Base-by-base conservation (phyloP, 2,329 filamentous ascomycete genomes). In the Talaromyces sp. region DNA sequence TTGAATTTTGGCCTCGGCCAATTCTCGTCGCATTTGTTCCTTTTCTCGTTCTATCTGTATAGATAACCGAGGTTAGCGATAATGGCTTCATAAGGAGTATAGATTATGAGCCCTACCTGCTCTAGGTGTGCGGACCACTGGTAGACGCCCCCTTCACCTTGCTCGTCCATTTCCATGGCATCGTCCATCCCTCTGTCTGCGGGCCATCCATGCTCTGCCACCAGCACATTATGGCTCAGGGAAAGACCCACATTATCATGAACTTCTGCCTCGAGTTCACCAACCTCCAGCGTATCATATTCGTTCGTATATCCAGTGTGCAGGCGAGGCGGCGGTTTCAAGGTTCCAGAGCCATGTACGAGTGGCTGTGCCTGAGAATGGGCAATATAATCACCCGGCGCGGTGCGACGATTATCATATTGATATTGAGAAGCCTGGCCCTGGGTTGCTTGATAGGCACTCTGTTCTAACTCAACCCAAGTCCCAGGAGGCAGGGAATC, bases 381-480 rank as follows among this genome's bases (percentile, higher is more conserved):
- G 29, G 35, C 46, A 47, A 27, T 56, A 8, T 17, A 37, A 8
- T 42, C 11, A 5, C 5, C 27, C 16, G 40, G 22, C 4, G 14
- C 24, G 10, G 40, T 29, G 5, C 8, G 22, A 19, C 47, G 45
- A 43, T 49, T 46, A 14, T 43, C 37, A 42, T 49, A 8, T 16
- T 51, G 43, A 9, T 57, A 51, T 30, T 63, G 58, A 27, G 62
- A 58, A 17, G 64, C 66, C 42, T 71, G 58, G 16, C 59, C 65
- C 58, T 76, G 76, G 2, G 74, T 77, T n/a, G 75, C 74, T 53
- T 67, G 67, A 47, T 70, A 70, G n/a, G 76, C 77, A 63, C 73
- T 66, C 52, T 78, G 69, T 59, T 79, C 77, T 36, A 80, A 66
- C 59, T 76, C 68, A 53, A 74, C 66, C 45, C 77, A 63, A 17